Percentiles rank a stretch among this genome's conserved stretches.
phyloP scores from a whole-genome alignment of 129 eudicot species.

The Flaveria brownii region DNA sequence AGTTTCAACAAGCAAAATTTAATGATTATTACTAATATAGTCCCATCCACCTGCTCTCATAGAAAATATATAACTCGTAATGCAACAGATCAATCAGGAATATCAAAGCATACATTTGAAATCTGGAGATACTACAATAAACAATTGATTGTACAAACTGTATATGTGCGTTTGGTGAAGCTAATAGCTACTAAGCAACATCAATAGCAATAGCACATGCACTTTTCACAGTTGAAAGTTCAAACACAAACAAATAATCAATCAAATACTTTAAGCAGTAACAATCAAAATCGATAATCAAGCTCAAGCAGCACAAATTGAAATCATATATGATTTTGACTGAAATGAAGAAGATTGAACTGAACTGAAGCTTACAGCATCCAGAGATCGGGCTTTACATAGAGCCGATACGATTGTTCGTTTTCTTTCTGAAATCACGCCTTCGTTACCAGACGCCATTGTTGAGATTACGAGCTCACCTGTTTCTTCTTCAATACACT shows the following conservation, averaged over 20 bases:
- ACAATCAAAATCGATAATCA: conserved; percentile 7
- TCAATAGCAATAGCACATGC: not conserved
- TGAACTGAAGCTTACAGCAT: conserved; percentile 52
- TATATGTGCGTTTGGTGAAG: not conserved
- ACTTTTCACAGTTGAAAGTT: not conserved
- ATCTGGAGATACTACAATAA: not conserved
- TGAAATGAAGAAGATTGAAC: not conserved
- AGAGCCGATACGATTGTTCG: conserved; percentile 54
- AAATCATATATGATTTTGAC: not conserved
- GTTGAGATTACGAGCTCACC: conserved; percentile 20
- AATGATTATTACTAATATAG: not conserved
- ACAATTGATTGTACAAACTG: not conserved
- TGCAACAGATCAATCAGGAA: not conserved
- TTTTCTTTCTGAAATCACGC: conserved; percentile 38
- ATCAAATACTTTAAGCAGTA: not conserved
- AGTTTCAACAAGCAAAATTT: not conserved
- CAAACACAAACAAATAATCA: conserved; percentile 1
- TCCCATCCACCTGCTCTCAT: conserved; percentile 4
- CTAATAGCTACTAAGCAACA: not conserved
- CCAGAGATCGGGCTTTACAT: conserved; percentile 56
- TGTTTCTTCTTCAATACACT: conserved; percentile 13
- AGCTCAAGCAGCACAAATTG: conserved; percentile 10
- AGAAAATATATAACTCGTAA: not conserved
- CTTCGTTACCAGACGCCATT: conserved; percentile 44
- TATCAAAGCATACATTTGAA: not conserved